Base-by-base conservation (phyloP, 2,329 filamentous ascomycete genomes). In the Beauveria bassiana region DNA sequence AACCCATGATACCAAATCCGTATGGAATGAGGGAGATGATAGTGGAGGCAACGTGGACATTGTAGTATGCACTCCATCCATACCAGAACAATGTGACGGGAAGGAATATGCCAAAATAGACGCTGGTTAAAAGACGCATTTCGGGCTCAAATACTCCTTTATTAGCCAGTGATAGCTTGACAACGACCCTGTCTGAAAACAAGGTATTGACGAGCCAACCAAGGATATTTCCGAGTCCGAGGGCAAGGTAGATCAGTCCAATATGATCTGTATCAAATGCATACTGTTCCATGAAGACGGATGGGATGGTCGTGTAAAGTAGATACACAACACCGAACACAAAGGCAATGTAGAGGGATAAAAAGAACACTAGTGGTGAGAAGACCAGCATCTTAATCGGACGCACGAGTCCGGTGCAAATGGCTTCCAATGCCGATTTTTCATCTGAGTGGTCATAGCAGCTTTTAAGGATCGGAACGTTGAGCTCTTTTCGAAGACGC, bases 281-380 rank as follows among this genome's bases (percentile, higher is more conserved):
- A 31, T 87, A 80, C 4, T 78, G 67, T 65, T 85, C 78, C 40
- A 78, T 74, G 68, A 89, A 89, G n/a, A 86, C 84, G 64, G 79
- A 76, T 1, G 80, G 77, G 22, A 82, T 73, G 0, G 79, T 77
- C 3, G 75, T 79, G 3, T 83, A 75, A 64, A 81, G 77, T 67
- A 82, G 79, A 68, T 87, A 88, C 0, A 87, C 68, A 20, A 86
- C 81, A 0, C 84, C 85, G 65, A 86, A 87, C 62, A 80, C 79
- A 65, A 90, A 86, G 38, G 79, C 82, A 28, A 22, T 34, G 26
- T 52, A 38, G 3, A n/a, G 34, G 34, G 34, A 38, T 38, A 38
- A 0, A 38, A 38, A 38, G 34, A 38, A 38, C 5, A 38, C 34
- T 38, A 38, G 14, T 2, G 34, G 34, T 16, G 34, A 38, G 0